Evolutionary conservation across 331 rosid species (phyloP).

Genomic region (Quercus lobata): DNA sequence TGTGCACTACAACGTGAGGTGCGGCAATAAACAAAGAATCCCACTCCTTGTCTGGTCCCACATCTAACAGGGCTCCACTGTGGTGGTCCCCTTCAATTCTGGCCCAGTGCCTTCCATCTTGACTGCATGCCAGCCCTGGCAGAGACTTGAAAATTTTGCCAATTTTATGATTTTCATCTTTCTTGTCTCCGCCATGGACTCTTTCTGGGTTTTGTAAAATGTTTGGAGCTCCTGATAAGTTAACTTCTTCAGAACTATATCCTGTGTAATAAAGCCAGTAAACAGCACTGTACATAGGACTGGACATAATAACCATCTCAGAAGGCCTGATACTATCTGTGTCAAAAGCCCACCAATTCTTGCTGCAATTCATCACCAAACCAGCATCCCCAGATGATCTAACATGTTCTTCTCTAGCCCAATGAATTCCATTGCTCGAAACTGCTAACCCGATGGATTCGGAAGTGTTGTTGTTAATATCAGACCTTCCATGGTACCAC

Average conservation of each 20-base stretch:
- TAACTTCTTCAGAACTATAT: not conserved
- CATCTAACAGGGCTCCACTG: slow-evolving; percentile 1
- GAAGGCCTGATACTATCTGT: slow-evolving; percentile 1
- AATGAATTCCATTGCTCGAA: not conserved
- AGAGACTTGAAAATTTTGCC: not conserved
- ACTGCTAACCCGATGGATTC: not conserved
- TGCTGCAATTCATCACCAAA: slow-evolving; percentile 3
- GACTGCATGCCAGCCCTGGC: slow-evolving; percentile 7
- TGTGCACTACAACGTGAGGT: slow-evolving; percentile 1
- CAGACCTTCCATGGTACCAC: slow-evolving; percentile 9
- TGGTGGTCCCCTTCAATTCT: slow-evolving; percentile 21
- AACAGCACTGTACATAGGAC: slow-evolving; percentile 5
- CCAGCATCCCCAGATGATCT: not conserved
- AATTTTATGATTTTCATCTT: not conserved
- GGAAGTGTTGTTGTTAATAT: not conserved
- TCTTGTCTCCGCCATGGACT: not conserved
- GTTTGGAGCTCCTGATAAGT: not conserved
- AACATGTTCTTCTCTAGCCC: not conserved
- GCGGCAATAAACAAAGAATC: slow-evolving; percentile 1
- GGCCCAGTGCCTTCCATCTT: slow-evolving; percentile 21
- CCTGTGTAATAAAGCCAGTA: slow-evolving; percentile 8
- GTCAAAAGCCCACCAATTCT: slow-evolving; percentile 6
- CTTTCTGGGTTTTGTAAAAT: not conserved
- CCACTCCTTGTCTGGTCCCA: slow-evolving; percentile 5
- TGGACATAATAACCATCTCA: slow-evolving; percentile 2